Evolutionary conservation across 352 stramenopile species (phyloP), one percentile per base, ranked within the genome.

Genomic region (Pythium rhizo-oryzae): DNA sequence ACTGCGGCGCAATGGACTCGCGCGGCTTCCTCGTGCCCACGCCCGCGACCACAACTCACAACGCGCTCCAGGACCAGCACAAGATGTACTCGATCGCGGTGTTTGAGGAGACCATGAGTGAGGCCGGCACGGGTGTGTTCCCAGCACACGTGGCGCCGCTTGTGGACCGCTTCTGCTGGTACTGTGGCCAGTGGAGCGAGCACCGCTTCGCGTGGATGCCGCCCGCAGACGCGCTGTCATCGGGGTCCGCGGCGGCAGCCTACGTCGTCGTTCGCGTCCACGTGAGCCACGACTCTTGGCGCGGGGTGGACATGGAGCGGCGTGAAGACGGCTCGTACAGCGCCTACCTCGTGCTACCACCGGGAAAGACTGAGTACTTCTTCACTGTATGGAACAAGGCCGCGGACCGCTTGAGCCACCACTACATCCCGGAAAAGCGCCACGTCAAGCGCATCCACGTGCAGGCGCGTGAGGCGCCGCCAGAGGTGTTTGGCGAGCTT

Each of bases 321-420:
- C 76, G 81, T 2, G 76, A 86, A 11, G 83, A 89, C 50, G 77
- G 81, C 4, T 86, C 81, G 15, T 92, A 85, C 62, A 87, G 75
- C 35, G 66, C 81, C 1, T 81, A 92, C 50, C 68, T 74, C 12
- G 79, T 93, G 28, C 79, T 93, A 18, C 85, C 84, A 24, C 82
- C 85, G 1, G 82, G 85, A 5, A 85, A 86, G 50, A 93, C 84
- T 49, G 78, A 90, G 53, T 93, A 93, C 75, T 93, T 91, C 52
- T 86, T 91, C 64, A 82, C 85, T 7, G 76, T 89, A 30, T 61
- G 71, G 7, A 59, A 85, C 58, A 65, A 68, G 5, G 61, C 61
- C 18, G 58, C 59, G 35, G 63, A 52, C 0, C 62, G 51, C 1
- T 70, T 79, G 28, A 85, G 72, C 33, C 72, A 86, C 69, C 80